Evolutionary conservation across 208 protist species (phyloP), one percentile per base, ranked within the genome.

Genomic region (Crithidia fasciculata): DNA sequence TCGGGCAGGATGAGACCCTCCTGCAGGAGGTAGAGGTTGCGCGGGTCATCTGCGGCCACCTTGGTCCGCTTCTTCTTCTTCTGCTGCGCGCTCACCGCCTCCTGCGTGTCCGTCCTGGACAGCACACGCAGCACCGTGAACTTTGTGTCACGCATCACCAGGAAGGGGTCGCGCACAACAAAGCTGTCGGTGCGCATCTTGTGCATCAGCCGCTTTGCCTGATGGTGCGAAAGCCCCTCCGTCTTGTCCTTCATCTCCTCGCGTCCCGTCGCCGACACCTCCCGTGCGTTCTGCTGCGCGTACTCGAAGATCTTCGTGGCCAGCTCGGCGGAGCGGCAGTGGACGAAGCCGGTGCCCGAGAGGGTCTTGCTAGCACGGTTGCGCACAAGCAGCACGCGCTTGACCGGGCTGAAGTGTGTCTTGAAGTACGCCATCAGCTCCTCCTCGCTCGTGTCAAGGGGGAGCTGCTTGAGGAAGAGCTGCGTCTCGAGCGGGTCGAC

Each of bases 21-120:
- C 77, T 96, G 87, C 8, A 96, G 78, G 3, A 98, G 71, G 68
- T 95, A 95, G 36, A 98, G 69, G 72, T 97, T 91, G 8, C 95
- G 86, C 53, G 91, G 91, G 66, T 98, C 95, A 71, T 96, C 91
- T 12, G 86, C 90, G 18, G 90, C 92, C 60, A 95, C 87, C 77
- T 97, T 95, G 12, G 90, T 95, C 65, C 87, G 86, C 69, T 94
- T 93, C 78, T 96, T 94, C 80, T 95, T 95, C 85, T 97, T 97
- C 68, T 89, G 72, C 80, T 84, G 69, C 4, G 90, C 82, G 44
- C 84, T 88, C 39, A 85, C 78, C 9, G 82, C 84, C 69, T 97
- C 93, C 50, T 94, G 88, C 3, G 93, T 86, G 63, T 97, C 93
- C 8, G 83, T 89, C 47, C 93, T 82, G 9, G 90, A 90, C 5